Evolutionary conservation across 129 eudicot species (phyloP).

Genomic region (Dittrichia graveolens): DNA sequence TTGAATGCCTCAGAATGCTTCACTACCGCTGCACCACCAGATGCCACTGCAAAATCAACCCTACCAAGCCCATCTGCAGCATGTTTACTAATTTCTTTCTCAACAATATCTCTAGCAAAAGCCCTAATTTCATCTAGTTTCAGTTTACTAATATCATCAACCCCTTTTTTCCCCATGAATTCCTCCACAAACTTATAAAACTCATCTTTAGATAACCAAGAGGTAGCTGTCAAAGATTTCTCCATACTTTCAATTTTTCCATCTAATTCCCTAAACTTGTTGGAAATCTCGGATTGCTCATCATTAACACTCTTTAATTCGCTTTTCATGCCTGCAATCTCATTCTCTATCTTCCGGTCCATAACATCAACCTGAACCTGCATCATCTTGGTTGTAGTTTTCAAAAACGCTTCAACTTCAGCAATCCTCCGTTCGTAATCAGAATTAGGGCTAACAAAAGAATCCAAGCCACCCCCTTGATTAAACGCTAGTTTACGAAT

Average conservation of each 20-base stretch:
- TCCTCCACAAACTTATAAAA: slow-evolving; percentile 60
- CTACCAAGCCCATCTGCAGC: slow-evolving; percentile 97
- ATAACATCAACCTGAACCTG: slow-evolving; percentile 79
- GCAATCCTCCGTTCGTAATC: slow-evolving; percentile 71
- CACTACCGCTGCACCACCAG: slow-evolving; percentile 69
- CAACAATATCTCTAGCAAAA: slow-evolving; percentile 70
- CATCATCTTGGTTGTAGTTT: slow-evolving; percentile 62
- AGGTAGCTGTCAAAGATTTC: slow-evolving; percentile 39
- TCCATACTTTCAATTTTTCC: slow-evolving; percentile 47
- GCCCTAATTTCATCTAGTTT: slow-evolving; percentile 69
- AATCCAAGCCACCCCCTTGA: slow-evolving; percentile 34
- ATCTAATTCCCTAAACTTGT: slow-evolving; percentile 38
- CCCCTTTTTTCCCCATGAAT: slow-evolving; percentile 40
- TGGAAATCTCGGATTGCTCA: slow-evolving; percentile 28
- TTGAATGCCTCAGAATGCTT: slow-evolving; percentile 66
- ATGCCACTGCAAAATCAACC: slow-evolving; percentile 81
- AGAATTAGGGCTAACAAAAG: slow-evolving; percentile 22
- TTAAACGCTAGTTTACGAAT: slow-evolving; percentile 45
- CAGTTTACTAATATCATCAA: slow-evolving; percentile 29
- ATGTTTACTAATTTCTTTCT: slow-evolving; percentile 76
- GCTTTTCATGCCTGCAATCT: slow-evolving; percentile 45
- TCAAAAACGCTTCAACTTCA: slow-evolving; percentile 62
- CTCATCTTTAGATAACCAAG: slow-evolving; percentile 61
- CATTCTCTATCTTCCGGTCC: slow-evolving; percentile 63
- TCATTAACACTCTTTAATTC: slow-evolving; percentile 59